Conservation (phyloP, 805 yeast species). For the Myxozyma sirexii region DNA sequence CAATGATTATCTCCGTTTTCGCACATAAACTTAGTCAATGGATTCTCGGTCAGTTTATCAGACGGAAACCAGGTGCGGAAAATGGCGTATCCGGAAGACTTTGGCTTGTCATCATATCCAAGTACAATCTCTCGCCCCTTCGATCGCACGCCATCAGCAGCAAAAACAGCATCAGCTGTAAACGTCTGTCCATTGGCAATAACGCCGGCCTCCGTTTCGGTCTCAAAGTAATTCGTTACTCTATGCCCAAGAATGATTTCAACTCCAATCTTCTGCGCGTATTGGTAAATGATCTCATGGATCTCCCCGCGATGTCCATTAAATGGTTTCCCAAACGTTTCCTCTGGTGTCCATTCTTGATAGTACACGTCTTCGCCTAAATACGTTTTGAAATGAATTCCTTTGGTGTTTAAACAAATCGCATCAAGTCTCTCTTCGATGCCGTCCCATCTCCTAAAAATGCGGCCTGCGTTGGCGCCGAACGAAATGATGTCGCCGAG, state of each 20-base stretch:
- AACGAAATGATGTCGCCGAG: conserved; percentile 10
- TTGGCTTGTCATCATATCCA: conserved; percentile 10
- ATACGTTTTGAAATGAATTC: background rate
- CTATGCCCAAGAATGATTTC: conserved; percentile 2
- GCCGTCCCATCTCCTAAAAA: conserved; percentile 5
- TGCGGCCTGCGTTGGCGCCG: conserved; percentile 10
- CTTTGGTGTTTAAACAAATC: background rate
- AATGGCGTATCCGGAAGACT: conserved; percentile 9
- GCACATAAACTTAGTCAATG: conserved; percentile 1
- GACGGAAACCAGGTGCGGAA: conserved; percentile 10
- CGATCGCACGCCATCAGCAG: conserved; percentile 8
- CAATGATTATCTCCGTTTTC: conserved; percentile 7
- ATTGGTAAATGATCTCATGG: background rate
- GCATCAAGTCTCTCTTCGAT: background rate
- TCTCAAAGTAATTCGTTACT: conserved; percentile 2
- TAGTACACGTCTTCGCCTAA: background rate
- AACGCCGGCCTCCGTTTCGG: conserved; percentile 1
- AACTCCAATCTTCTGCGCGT: conserved; percentile 1
- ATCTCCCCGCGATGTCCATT: conserved; percentile 10
- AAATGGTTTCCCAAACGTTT: background rate
- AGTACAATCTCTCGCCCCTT: conserved; percentile 7
- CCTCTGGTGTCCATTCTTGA: background rate
- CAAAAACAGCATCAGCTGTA: conserved; percentile 2
- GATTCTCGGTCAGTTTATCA: background rate
- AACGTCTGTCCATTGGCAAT: conserved; percentile 1